Percentiles rank a stretch among this genome's conserved stretches.
phyloP scores from a whole-genome alignment of 257 asterid genomes.

The Handroanthus guayacan region DNA sequence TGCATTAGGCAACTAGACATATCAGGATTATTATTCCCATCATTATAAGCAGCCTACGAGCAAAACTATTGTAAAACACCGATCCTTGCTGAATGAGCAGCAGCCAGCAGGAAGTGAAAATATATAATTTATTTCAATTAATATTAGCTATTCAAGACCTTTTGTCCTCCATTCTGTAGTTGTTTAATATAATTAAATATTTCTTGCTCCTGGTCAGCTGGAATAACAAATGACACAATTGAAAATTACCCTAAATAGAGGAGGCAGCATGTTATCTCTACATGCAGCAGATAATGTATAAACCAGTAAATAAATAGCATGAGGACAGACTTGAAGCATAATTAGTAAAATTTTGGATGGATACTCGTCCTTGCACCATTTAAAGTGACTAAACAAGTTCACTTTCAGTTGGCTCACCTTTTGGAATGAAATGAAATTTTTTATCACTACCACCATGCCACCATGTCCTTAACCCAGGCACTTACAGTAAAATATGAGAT shows the following conservation, averaged over 20 bases:
- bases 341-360: neutral
- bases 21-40: slow-evolving; percentile 25
- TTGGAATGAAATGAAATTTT: neutral
- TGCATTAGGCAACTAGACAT: slow-evolving; percentile 7
- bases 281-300: neutral
- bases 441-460: slow-evolving; percentile 21
- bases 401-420: neutral
- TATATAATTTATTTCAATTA: slow-evolving; percentile 32
- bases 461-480: slow-evolving; percentile 16
- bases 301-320: neutral
- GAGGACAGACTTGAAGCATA: neutral
- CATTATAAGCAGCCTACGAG: slow-evolving; percentile 33
- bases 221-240: slow-evolving; percentile 32
- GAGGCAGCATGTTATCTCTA: slow-evolving; percentile 4
- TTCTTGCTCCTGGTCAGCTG: slow-evolving; percentile 37
- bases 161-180: slow-evolving; percentile 23
- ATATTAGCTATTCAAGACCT: slow-evolving; percentile 28
- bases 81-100: slow-evolving; percentile 36
- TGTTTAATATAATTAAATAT: slow-evolving; percentile 35
- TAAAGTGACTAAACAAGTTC: neutral
- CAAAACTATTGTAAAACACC: slow-evolving; percentile 29
- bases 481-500: neutral
- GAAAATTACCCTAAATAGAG: slow-evolving; percentile 27
- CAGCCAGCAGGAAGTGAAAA: slow-evolving; percentile 29
- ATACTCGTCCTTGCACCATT: neutral